Conservation (phyloP, 2,329 filamentous ascomycete genomes). For the Microdochium bolleyi region DNA sequence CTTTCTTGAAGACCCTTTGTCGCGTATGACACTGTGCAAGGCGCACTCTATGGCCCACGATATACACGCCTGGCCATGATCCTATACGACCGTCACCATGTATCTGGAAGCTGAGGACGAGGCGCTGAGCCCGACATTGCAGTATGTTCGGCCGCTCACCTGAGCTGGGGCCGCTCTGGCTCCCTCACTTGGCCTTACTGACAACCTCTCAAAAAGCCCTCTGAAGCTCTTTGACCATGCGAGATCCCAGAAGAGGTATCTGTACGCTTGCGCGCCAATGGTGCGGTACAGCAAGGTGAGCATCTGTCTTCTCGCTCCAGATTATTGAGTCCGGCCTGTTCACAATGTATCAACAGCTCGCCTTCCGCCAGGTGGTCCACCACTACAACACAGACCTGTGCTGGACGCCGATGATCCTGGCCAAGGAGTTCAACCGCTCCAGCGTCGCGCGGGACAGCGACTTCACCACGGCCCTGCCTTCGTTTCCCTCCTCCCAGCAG, state of each 20-base stretch:
- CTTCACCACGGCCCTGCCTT: slow-evolving; percentile 39
- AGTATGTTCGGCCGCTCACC: slow-evolving; percentile 14
- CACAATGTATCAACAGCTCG: slow-evolving; percentile 38
- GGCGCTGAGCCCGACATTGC: slow-evolving; percentile 9
- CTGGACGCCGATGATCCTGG: slow-evolving; percentile 67
- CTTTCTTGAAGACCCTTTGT: no score
- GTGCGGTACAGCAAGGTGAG: slow-evolving; percentile 20
- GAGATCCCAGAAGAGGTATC: slow-evolving; percentile 26
- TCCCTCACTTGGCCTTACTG: neutral
- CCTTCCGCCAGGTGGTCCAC: slow-evolving; percentile 60
- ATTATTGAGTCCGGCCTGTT: neutral
- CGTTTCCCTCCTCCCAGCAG: slow-evolving; percentile 27
- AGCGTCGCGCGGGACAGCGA: slow-evolving; percentile 53
- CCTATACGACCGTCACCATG: slow-evolving; percentile 8
- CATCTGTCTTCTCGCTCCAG: neutral
- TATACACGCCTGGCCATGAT: neutral
- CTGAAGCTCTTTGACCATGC: slow-evolving; percentile 33
- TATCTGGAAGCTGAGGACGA: slow-evolving; percentile 9
- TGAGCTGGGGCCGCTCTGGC: no score
- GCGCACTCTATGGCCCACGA: no score
- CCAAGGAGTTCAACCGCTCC: slow-evolving; percentile 61
- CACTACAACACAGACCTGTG: slow-evolving; percentile 58
- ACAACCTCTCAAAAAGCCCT: slow-evolving; percentile 18
- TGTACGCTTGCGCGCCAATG: slow-evolving; percentile 39
- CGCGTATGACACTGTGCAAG: no score